Base-by-base conservation (phyloP, 192 early-diverging fungal genomes). In the Backusella circina region DNA sequence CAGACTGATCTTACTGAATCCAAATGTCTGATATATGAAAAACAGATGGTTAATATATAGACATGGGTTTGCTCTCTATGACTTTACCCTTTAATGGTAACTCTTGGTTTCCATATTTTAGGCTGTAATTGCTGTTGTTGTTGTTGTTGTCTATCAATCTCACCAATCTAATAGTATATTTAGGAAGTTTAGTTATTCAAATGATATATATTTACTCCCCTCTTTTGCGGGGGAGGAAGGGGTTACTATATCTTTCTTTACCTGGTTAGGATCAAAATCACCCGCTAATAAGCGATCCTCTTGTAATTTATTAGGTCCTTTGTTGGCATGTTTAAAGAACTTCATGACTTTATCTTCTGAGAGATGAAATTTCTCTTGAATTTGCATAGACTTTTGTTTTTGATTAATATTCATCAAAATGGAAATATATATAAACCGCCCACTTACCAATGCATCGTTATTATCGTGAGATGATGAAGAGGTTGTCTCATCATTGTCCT, bases 11-110 rank as follows among this genome's bases (percentile, higher is more conserved):
- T 84, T 4, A 94, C 87, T 3, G 89, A 79, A 74, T 94, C 93
- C 10, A 94, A 78, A 72, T 94, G 93, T 70, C 91, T 93, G 82
- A 30, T n/a, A n/a, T n/a, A n/a, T n/a, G n/a, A 18, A 44, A 64
- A 18, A 51, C 33, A 50, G 35, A 7, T 36, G 7, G 12, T 36
- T 39, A 2, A 26, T 13, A 3, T 21, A 15, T 61, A 28, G 10
- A 61, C 3, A 10, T n/a, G n/a, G n/a, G n/a, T 13, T 28, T 12
- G 0, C 16, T 57, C 0, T 9, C 5, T 51, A 23, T 15, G 10
- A 6, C 7, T 16, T 70, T 71, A 92, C 91, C 88, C 88, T 75
- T 85, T 80, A 15, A 93, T 77, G 4, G 86, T 83, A 13, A 83
- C 82, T 76, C 85, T 86, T 50, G 86, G 87, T 73, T 86, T 84